Evolutionary conservation across 805 yeast species (phyloP), one percentile per base, ranked within the genome.

Genomic region (Candida ovalis): DNA sequence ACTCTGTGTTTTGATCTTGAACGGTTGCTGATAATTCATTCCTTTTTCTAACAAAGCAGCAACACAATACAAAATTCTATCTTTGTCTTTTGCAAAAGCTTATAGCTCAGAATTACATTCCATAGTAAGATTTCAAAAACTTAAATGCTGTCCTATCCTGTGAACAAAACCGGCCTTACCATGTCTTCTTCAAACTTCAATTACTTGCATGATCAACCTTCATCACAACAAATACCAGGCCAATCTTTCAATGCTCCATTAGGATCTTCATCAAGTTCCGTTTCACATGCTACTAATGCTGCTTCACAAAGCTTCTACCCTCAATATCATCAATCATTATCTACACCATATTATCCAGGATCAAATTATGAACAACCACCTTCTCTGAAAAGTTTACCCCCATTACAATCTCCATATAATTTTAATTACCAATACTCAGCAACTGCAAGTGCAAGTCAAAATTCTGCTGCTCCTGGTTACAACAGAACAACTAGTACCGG

Each of bases 171-270:
- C 44, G 39, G 42, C 45, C 23, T 37, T 25, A 27, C 39, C 42
- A 41, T 41, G 44, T 24, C 37, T 27, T 41, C 48, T 25, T 33
- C 44, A 12, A 45, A 45, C 44, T 25, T 28, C 44, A 27, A 45
- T 23, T 45, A 45, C 38, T n/a, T 37, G 12, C 41, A 40, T 35
- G 30, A 35, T 24, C 48, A 45, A 36, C 41, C 38, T 35, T 13
- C 38, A 7, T 35, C 38, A 21, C 38, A 35, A 35, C 19, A 35
- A 5, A 35, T 35, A 17, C 38, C 38, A 35, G 38, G 21, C 4
- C 38, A 35, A 10, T 18, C 38, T 13, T 18, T 17, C 38, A 35
- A 35, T 21, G 19, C 38, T 17, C 38, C 19, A 13, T 35, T 35
- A 5, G 21, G 19, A n/a, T 5, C 38, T 9, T 17, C 22, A n/a